Conservation (phyloP, 345 rosid genomes). For the Passiflora organensis region DNA sequence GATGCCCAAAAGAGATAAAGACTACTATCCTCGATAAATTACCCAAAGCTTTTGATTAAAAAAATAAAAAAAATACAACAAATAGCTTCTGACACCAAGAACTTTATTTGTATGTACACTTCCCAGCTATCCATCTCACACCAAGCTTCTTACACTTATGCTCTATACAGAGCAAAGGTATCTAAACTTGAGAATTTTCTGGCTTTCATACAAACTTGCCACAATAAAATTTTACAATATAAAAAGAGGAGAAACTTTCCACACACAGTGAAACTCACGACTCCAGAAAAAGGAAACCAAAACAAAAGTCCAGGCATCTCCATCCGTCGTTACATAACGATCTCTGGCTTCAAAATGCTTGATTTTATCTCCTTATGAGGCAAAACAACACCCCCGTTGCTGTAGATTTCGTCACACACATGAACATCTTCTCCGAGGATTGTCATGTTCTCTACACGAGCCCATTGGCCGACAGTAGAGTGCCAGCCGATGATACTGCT, state of each 20-base stretch:
- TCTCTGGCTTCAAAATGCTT: slow-evolving; percentile 97
- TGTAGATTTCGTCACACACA: slow-evolving; percentile 87
- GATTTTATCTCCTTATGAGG: slow-evolving; percentile 97
- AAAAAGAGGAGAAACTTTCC: neutral
- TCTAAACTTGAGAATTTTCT: neutral
- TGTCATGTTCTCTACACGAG: slow-evolving; percentile 96
- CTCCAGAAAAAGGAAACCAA: neutral
- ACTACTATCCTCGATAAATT: too few relatives aligned
- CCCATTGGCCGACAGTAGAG: slow-evolving; percentile 94
- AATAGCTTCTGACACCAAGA: neutral
- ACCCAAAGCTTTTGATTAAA: too few relatives aligned
- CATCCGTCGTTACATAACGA: slow-evolving; percentile 62
- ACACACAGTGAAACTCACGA: slow-evolving; percentile 1
- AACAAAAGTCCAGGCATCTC: slow-evolving; percentile 1
- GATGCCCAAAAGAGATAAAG: too few relatives aligned
- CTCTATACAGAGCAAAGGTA: neutral
- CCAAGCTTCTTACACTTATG: slow-evolving; percentile 2
- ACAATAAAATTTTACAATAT: slow-evolving; percentile 3
- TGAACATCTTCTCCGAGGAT: slow-evolving; percentile 97
- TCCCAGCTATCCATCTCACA: slow-evolving; percentile 4
- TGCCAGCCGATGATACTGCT: slow-evolving; percentile 98
- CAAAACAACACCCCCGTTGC: slow-evolving; percentile 94
- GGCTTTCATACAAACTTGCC: neutral
- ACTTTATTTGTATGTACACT: slow-evolving; percentile 13
- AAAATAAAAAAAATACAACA: neutral